Conservation (phyloP, 2,329 filamentous ascomycete genomes). For the Malbranchea cinnamomea region DNA sequence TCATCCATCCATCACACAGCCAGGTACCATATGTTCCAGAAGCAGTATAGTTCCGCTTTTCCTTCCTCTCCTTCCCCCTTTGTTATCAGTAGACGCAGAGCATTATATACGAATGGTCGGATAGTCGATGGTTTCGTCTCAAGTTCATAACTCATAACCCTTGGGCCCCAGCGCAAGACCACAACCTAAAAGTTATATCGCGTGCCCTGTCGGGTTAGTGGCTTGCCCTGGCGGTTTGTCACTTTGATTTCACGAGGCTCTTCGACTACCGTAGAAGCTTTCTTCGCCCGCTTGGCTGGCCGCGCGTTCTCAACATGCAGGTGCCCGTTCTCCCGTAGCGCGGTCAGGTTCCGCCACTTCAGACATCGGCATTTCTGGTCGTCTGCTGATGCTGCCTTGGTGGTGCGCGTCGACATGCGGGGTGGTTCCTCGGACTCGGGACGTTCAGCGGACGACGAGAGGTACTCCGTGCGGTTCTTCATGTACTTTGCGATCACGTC, state of each 20-base stretch:
- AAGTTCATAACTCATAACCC: too few relatives aligned
- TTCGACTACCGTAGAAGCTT: slow-evolving; percentile 21
- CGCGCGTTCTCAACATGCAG: slow-evolving; percentile 44
- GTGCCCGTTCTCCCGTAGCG: slow-evolving; percentile 42
- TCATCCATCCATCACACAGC: too few relatives aligned
- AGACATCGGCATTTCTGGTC: slow-evolving; percentile 38
- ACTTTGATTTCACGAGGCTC: slow-evolving; percentile 25
- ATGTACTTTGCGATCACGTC: slow-evolving; percentile 67
- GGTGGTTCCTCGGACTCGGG: slow-evolving; percentile 34
- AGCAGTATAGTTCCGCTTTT: too few relatives aligned
- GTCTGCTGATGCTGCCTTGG: slow-evolving; percentile 42
- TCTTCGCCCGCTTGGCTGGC: slow-evolving; percentile 34
- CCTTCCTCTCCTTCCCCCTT: too few relatives aligned
- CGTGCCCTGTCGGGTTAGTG: slow-evolving; percentile 35
- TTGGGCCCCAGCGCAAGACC: too few relatives aligned
- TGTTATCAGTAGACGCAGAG: too few relatives aligned
- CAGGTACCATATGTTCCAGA: too few relatives aligned
- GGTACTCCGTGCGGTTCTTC: slow-evolving; percentile 61
- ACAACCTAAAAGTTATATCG: slow-evolving; percentile 29
- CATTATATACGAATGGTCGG: too few relatives aligned
- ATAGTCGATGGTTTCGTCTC: too few relatives aligned
- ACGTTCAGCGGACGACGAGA: slow-evolving; percentile 39
- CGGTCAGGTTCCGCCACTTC: slow-evolving; percentile 50
- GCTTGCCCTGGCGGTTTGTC: slow-evolving; percentile 35
- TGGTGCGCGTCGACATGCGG: slow-evolving; percentile 48